These are phyloP conservation scores for Tulasnella sp. DNA, from an alignment of 768 basidiomycete species.

Conservation along the genomic window DNA sequence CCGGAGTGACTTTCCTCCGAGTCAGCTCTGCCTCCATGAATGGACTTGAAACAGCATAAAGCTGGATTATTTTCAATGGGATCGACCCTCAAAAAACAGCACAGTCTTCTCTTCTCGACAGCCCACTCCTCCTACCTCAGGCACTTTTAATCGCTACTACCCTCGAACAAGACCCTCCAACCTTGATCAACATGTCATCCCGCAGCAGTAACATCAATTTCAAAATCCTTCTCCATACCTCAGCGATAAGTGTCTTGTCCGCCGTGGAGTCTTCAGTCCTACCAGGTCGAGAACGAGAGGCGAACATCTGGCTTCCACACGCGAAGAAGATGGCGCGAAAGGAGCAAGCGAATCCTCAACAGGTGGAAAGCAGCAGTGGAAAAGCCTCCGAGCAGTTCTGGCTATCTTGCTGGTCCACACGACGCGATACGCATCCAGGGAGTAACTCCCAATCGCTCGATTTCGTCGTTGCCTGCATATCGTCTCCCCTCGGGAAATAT, in stretches of 20 bases:
- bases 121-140: not conserved
- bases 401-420: constrained; percentile 6
- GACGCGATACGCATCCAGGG: not conserved
- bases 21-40: no score
- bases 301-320: constrained; percentile 45
- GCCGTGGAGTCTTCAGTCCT: constrained; percentile 30
- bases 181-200: not conserved
- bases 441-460: constrained; percentile 19
- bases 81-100: no score
- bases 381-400: constrained; percentile 4
- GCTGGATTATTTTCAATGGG: no score
- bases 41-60: no score
- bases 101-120: not conserved
- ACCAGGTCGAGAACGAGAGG: constrained; percentile 29
- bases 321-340: constrained; percentile 35
- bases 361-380: not conserved
- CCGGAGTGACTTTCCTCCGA: no score
- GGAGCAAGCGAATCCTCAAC: constrained; percentile 18
- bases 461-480: constrained; percentile 46
- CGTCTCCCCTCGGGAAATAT: constrained; percentile 45
- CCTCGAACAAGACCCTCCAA: not conserved
- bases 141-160: constrained; percentile 1
- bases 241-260: constrained; percentile 33
- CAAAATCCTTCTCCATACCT: constrained; percentile 28
- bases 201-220: constrained; percentile 1